phyloP scores from a whole-genome alignment of 2,329 filamentous ascomycete species.

The Ascochyta koolunga region DNA sequence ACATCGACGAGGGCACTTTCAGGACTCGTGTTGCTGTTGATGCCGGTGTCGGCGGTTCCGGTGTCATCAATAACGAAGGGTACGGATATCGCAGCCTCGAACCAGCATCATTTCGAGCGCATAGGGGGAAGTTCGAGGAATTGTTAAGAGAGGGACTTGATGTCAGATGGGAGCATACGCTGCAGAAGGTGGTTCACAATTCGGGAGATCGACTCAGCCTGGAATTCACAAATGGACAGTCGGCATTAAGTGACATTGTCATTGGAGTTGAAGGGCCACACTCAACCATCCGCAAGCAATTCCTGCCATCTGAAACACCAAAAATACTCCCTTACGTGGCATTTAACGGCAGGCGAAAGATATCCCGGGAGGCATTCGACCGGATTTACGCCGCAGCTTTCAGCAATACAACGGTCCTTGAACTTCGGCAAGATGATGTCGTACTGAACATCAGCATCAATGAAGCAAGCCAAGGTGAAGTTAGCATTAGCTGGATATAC shows the following conservation, averaged over 20 bases:
- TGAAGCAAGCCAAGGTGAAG: constrained; percentile 23
- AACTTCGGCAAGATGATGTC: constrained; percentile 24
- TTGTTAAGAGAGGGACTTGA: constrained; percentile 46
- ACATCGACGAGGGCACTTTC: constrained; percentile 42
- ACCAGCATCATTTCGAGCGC: constrained; percentile 39
- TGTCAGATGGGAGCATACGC: constrained; percentile 40
- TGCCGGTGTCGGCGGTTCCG: constrained; percentile 29
- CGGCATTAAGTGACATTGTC: constrained; percentile 23
- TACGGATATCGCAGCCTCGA: constrained; percentile 5
- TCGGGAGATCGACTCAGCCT: constrained; percentile 1
- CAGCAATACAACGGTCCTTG: constrained; percentile 29
- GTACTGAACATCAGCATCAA: constrained; percentile 45
- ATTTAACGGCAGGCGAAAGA: constrained; percentile 35
- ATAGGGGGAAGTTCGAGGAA: constrained; percentile 45
- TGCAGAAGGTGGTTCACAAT: constrained; percentile 21
- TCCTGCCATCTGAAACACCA: constrained; percentile 32
- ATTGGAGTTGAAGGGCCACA: constrained; percentile 50
- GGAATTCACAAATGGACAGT: constrained; percentile 20
- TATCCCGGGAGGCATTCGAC: constrained; percentile 31
- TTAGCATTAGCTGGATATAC: constrained; percentile 49
- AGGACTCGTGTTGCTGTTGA: constrained; percentile 42
- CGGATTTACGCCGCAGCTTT: constrained; percentile 20
- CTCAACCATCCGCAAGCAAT: constrained; percentile 37
- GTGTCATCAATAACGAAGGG: constrained; percentile 19
- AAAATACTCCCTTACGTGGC: constrained; percentile 47